Evolutionary conservation across 306 rosid species (phyloP), one percentile per base, ranked within the genome.

Genomic region (Cercis canadensis): DNA sequence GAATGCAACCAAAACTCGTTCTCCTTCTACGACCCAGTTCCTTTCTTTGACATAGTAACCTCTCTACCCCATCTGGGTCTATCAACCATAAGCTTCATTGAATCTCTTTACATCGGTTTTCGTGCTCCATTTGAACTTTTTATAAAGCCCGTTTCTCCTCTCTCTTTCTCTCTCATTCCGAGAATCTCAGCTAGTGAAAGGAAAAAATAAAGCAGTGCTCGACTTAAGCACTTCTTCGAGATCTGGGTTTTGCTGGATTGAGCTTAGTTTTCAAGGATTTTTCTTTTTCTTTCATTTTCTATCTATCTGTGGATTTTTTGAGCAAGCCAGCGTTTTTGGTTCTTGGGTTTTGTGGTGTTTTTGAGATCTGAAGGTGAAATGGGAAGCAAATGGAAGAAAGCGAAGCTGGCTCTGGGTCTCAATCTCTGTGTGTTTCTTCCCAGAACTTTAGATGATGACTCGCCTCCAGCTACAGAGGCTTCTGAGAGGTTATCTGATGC

Each of bases 351-450:
- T 65, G 11, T n/a, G 57, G 61, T 16, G 74, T 53, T 53, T 54
- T 67, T 79, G 83, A 80, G 84, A 78, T 77, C 78, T 71, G 62
- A 18, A 57, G 67, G 57, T 45, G 56, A 74, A 81, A 93, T 94
- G 99, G 97, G 87, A 65, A 90, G 97, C 78, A 94, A 89, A 81
- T 91, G 99, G 99, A 90, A 87, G 91, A 94, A 94, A 73, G 88
- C 90, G 12, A 91, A 89, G 89, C 56, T 87, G 13, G 97, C 96
- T 14, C 77, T 93, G 61, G 98, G 98, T 39, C 62, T 81, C 33
- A 94, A 90, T 80, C 89, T 89, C 0, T 94, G 99, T 85, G 87
- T 87, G 69, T 69, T 86, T 58, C 88, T 87, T 62, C 97, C 99
- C 8, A 87, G 81, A 84, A 89, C 95, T 13, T 72, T 80, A 57